Evolutionary conservation across 108 stramenopile genomes (phyloP), one percentile per base, ranked within the genome.

Genomic region (Discostella stelligeroides): DNA sequence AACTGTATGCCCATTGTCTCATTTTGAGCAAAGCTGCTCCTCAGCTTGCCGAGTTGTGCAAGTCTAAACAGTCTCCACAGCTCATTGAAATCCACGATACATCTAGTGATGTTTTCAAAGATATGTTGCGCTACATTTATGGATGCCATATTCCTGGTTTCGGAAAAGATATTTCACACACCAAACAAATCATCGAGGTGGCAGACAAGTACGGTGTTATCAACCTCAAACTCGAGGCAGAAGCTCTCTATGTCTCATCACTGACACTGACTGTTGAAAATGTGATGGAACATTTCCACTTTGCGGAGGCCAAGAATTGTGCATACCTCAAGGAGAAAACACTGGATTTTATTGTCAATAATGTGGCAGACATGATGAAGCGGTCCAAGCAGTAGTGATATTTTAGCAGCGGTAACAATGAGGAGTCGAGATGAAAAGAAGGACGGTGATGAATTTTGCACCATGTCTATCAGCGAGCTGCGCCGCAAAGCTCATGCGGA

Each of bases 171-270:
- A 43, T 64, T 15, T 13, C 63, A 11, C 27, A 64, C 6, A 8
- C 21, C 47, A 64, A 48, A 25, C 20, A 25, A 12, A 48, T 64
- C 46, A 20, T 64, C 1, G 63, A 64, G 15, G 63, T 23, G 21
- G 45, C 63, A 29, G 63, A 64, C 46, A 47, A 47, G 45, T 49
- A 47, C 5, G 29, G 29, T 1, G 49, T 67, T 54, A 20, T 9
- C 12, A 51, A 51, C 40, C 66, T 67, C 13, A 67, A 67, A 39
- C 49, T 67, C 21, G 66, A 54, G 24, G 66, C 66, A 29, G 66
- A 67, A 25, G 66, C 51, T 25, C 28, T 4, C n/a, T 49, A 40
- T 25, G 53, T 54, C 4, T 25, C 34, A 11, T 49, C 53, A 20
- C 49, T n/a, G 18, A 17, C 34, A 0, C 25, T 67, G 14, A 55